Conservation (phyloP, 768 basidiomycete genomes). For the Macrolepiota albuminosa region DNA sequence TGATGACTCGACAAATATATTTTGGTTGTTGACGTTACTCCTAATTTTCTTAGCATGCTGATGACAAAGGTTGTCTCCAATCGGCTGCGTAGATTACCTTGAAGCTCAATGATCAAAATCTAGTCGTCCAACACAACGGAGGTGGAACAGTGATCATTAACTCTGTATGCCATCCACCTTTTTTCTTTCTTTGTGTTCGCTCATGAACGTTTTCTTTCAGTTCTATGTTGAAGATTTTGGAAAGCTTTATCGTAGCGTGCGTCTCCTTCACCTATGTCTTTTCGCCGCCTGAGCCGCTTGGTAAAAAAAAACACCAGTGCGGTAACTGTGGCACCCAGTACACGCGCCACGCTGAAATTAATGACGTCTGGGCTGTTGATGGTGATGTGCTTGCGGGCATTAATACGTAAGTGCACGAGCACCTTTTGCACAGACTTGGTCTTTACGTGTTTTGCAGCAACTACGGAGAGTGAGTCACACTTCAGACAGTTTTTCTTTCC, state of each 20-base stretch:
- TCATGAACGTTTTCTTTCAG: slow-evolving; percentile 11
- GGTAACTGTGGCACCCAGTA: slow-evolving; percentile 29
- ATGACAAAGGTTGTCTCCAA: slow-evolving; percentile 22
- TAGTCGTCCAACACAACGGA: slow-evolving; percentile 34
- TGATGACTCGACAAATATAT: neutral
- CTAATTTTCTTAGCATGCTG: slow-evolving; percentile 20
- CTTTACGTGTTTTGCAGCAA: slow-evolving; percentile 18
- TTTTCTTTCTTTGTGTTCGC: neutral
- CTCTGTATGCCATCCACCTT: slow-evolving; percentile 19
- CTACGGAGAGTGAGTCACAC: slow-evolving; percentile 28
- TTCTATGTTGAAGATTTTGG: slow-evolving; percentile 38
- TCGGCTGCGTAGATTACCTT: neutral
- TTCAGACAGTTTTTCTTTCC: neutral
- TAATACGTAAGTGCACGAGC: slow-evolving; percentile 22
- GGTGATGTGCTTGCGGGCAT: slow-evolving; percentile 27
- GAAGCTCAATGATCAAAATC: neutral
- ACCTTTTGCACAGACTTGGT: neutral
- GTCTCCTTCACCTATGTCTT: neutral
- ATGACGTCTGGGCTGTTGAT: slow-evolving; percentile 29
- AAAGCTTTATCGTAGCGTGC: slow-evolving; percentile 32
- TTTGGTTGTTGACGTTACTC: neutral
- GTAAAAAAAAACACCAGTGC: slow-evolving; percentile 17
- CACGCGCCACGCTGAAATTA: slow-evolving; percentile 24
- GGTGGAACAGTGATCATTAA: slow-evolving; percentile 33
- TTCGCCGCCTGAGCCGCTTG: neutral